Evolutionary conservation across 352 stramenopile species (phyloP).

Genomic region (Peronospora farinosa): DNA sequence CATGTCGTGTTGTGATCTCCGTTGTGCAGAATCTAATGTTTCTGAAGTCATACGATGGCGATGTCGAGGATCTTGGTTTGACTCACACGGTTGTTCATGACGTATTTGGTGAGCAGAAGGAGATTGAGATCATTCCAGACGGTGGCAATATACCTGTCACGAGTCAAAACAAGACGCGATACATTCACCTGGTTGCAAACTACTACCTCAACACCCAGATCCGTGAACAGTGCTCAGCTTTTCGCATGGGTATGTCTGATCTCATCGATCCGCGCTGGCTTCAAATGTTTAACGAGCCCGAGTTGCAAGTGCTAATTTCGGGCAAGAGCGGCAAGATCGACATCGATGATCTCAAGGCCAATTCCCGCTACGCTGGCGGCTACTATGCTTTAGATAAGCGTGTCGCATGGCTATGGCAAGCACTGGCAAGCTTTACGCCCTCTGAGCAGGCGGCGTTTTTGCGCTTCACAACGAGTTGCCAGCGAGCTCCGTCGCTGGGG

Average conservation of each 20-base stretch:
- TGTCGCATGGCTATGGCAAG: conserved; percentile 66
- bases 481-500: conserved; percentile 91
- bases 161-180: conserved; percentile 91
- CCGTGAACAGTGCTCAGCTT: conserved; percentile 88
- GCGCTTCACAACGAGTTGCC: conserved; percentile 93
- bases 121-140: conserved; percentile 86
- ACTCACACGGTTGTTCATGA: conserved; percentile 88
- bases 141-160: conserved; percentile 86
- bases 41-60: conserved; percentile 92
- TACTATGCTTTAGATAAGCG: conserved; percentile 87
- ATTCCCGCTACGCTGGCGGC: conserved; percentile 89
- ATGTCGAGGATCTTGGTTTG: conserved; percentile 87
- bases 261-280: conserved; percentile 91
- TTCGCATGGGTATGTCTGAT: conserved; percentile 88
- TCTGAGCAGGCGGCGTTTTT: conserved; percentile 88
- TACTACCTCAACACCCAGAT: conserved; percentile 93
- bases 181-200: conserved; percentile 94
- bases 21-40: conserved; percentile 89
- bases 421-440: conserved; percentile 60
- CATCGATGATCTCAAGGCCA: conserved; percentile 76
- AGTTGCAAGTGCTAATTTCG: conserved; percentile 94
- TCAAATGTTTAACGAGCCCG: conserved; percentile 93
- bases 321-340: conserved; percentile 55
- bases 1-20: neutral
- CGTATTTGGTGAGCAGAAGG: conserved; percentile 77